Base-by-base conservation (phyloP, 2,329 filamentous ascomycete species). In the Cladosporium sp. region DNA sequence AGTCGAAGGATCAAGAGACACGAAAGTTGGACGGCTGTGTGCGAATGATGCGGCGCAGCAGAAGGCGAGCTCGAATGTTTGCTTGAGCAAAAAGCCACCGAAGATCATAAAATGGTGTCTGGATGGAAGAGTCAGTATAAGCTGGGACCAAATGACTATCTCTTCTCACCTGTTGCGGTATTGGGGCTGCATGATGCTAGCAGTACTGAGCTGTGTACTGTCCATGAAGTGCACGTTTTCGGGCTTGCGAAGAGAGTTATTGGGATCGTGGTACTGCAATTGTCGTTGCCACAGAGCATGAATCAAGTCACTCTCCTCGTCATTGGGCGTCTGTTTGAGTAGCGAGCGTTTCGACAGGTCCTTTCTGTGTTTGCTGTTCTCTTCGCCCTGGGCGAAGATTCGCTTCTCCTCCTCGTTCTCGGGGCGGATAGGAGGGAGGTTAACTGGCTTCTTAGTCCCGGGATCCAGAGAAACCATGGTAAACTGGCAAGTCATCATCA, bases 381-480 rank as follows among this genome's bases (percentile, higher is more conserved):
- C 75, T 62, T 85, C 79, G 16, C 84, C 84, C 49, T 79, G 70
- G 16, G 71, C 73, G 67, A 80, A 88, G 1, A 86, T 69, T 1
- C 70, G 71, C 55, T 81, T 79, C 63, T 89, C 85, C 50, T 85
- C 82, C 4, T 77, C 72, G 0, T 80, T 87, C 56, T 84, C 79
- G 35, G 83, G 60, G 13, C 81, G 68, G 3, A 84, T 68, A 0
- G 84, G 80, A 22, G 79, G 78, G 49, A 86, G 78, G 15, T 78
- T 74, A 12, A 82, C 78, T 0, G 84, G 79, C 53, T 78, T 84
- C 66, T 83, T 86, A 1, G 84, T 88, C 3, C 61, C 69, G 1
- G 84, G 83, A 58, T 88, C 80, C 9, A 88, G 70, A 1, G 84
- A 86, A 0, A 88, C 85, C 85, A 89, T 88, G 0, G 85, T 88